A percentile compares a stretch with the other conserved stretches of the same genome.
These are phyloP conservation scores for Gossypium ekmanianum DNA, from an alignment of 345 rosid genomes.

Conservation along the genomic window DNA sequence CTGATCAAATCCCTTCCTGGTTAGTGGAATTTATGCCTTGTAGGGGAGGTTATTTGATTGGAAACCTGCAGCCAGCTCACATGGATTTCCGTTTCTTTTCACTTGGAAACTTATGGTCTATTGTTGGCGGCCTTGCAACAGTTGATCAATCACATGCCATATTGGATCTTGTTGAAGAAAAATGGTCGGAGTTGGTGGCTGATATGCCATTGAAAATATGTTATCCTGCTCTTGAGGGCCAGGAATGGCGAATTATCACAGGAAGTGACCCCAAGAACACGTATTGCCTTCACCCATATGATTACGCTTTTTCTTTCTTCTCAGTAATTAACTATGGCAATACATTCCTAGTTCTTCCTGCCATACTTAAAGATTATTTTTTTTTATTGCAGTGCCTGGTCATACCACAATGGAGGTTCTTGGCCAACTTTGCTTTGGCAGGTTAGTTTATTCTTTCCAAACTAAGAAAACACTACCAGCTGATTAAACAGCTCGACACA, in stretches of 20 bases:
- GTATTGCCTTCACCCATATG: conserved; percentile 32
- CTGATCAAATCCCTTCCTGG: conserved; percentile 90
- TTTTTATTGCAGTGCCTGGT: conserved; percentile 76
- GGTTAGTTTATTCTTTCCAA: conserved; percentile 44
- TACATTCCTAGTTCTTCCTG: conserved; percentile 9
- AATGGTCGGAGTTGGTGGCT: conserved; percentile 79
- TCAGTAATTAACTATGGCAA: not conserved
- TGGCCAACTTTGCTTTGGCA: conserved; percentile 98
- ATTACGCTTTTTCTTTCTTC: not conserved
- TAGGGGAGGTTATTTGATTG: conserved; percentile 75
- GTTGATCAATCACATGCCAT: conserved; percentile 82
- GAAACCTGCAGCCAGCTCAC: conserved; percentile 93
- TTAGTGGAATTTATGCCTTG: conserved; percentile 78
- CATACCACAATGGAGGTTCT: conserved; percentile 92
- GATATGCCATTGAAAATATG: conserved; percentile 86
- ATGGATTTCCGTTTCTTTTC: conserved; percentile 96
- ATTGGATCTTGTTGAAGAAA: conserved; percentile 74
- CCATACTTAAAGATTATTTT: conserved; percentile 15
- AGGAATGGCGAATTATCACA: conserved; percentile 82
- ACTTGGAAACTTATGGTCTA: conserved; percentile 83
- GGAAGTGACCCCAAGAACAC: conserved; percentile 96
- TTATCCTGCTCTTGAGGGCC: conserved; percentile 81
- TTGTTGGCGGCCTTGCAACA: conserved; percentile 67
- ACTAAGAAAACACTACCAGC: not conserved
- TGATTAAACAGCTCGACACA: too few species aligned